Evolutionary conservation across 2,329 filamentous ascomycete species (phyloP), one percentile per base, ranked within the genome.

Genomic region (Seiridium unicorne): DNA sequence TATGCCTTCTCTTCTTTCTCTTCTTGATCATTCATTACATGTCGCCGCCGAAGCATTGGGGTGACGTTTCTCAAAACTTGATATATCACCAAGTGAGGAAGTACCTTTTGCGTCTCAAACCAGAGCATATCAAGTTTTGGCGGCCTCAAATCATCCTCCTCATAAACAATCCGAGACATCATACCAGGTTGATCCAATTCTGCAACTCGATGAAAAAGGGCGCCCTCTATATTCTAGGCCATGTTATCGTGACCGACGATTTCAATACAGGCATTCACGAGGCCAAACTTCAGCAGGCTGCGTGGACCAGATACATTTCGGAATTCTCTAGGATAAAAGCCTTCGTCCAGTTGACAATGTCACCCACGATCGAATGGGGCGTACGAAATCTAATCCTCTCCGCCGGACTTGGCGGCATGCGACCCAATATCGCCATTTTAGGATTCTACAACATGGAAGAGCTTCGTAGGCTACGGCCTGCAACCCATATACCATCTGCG

Each of bases 41-140:
- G 0, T 90, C 89, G 38, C 91, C 91, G 1, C 92, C 92, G 0
- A 96, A 96, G 70, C 86, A 89, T 42, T 96, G 92, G 92, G 92
- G 92, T 1, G 92, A 96, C 72, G 92, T 96, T 18, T 93, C 90
- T 7, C 92, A 96, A 68, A 93, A 91, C 68, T 77, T 96, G 62
- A 96, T 96, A 57, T 96, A 96, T 69, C 77, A 86, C 62, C 92
- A 96, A 76, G 92, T 96, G 11, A 85, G 92, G 61, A 96, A 96
- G 68, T 96, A 96, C 69, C 76, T 96, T 36, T 79, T 96, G 36
- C 86, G 92, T n/a, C 78, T 96, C 36, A 88, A 87, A 55, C 91
- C 92, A 42, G 92, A 96, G 68, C 92, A 96, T 70, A 93, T 96
- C 73, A 96, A 96, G 69, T 96, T 96, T 72, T 96, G 93, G 92